Evolutionary conservation across 139 green algal species (phyloP).

Genomic region (Chlorella ohadii): DNA sequence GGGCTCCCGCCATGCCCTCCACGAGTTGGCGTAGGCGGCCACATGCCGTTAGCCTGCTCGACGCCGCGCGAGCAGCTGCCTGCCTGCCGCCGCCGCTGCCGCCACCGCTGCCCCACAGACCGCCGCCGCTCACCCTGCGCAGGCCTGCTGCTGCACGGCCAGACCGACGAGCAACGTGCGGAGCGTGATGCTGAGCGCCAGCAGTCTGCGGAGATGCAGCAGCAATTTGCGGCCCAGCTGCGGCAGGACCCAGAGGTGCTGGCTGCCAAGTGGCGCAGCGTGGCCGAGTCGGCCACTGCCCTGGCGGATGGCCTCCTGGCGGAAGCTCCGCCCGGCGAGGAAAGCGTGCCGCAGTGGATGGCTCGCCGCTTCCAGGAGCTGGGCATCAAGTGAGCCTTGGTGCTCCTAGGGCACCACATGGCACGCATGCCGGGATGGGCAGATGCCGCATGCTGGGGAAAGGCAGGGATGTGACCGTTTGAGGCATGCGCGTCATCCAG

Average conservation of each 20-base stretch:
- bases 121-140: not conserved
- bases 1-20: not conserved
- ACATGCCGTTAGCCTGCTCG: too few relatives aligned
- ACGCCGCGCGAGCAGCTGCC: too few relatives aligned
- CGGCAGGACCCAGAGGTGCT: not conserved
- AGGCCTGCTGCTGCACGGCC: not conserved
- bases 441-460: too few relatives aligned
- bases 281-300: not conserved
- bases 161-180: not conserved
- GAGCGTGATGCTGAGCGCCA: too few relatives aligned
- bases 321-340: not conserved
- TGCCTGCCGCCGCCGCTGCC: not conserved
- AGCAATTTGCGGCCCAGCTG: not conserved
- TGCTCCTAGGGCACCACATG: too few relatives aligned
- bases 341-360: not conserved
- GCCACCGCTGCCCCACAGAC: not conserved
- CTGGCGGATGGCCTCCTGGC: not conserved
- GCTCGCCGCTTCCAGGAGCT: not conserved
- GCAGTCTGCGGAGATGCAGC: not conserved
- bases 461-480: too few relatives aligned
- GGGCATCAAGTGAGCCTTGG: not conserved
- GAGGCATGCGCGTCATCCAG: too few relatives aligned
- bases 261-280: not conserved
- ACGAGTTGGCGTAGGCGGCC: not conserved
- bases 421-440: too few relatives aligned